Evolutionary conservation across 306 rosid genomes (phyloP).

Genomic region (Quercus gilva): DNA sequence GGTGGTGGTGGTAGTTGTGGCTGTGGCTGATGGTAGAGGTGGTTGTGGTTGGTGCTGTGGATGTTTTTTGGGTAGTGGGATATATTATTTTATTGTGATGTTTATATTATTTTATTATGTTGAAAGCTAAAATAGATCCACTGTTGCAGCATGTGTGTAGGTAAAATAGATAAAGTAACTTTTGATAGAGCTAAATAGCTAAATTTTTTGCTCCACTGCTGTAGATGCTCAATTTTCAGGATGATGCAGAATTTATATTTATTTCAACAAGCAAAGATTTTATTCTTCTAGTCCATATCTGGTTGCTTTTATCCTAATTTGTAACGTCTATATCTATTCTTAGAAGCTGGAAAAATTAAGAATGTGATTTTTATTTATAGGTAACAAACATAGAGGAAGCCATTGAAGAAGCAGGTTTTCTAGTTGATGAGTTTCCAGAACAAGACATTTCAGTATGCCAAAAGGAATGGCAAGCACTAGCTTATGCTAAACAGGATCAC

Average conservation of each 20-base stretch:
- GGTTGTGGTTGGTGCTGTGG: too few species aligned
- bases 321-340: background rate
- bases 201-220: too few species aligned
- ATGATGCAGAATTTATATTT: background rate
- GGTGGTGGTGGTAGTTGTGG: too few species aligned
- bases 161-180: too few species aligned
- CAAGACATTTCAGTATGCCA: conserved; percentile 62
- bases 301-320: background rate
- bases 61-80: too few species aligned
- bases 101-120: too few species aligned
- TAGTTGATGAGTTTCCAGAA: conserved; percentile 49
- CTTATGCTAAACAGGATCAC: background rate
- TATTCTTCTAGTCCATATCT: background rate
- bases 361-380: conserved; percentile 32
- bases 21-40: too few species aligned
- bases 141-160: too few species aligned
- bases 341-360: conserved; percentile 2
- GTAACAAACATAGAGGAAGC: conserved; percentile 48
- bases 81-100: too few species aligned
- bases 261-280: background rate
- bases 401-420: conserved; percentile 64
- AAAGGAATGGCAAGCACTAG: conserved; percentile 77
- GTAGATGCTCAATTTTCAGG: too few species aligned
- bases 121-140: too few species aligned
- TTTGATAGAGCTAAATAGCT: too few species aligned